Evolutionary conservation across 306 rosid genomes (phyloP).

Genomic region (Spatholobus suberectus): DNA sequence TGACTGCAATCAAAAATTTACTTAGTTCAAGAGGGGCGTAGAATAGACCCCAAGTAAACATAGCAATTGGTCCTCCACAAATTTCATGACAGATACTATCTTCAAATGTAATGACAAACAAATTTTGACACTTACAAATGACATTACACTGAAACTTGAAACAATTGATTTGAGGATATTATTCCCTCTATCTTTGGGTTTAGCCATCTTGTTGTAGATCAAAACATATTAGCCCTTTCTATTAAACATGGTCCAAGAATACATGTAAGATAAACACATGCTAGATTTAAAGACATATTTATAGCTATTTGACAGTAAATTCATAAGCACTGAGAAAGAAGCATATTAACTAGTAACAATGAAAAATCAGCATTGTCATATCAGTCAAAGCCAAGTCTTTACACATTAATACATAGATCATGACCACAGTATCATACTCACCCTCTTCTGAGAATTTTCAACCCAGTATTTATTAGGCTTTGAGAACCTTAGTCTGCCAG

Average conservation of each 20-base stretch:
- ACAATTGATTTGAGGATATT: conserved; percentile 14
- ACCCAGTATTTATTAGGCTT: conserved; percentile 95
- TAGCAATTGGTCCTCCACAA: background rate
- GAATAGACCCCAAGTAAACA: conserved; percentile 22
- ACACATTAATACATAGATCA: background rate
- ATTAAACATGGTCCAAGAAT: conserved; percentile 6
- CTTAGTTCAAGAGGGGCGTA: background rate
- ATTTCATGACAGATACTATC: conserved; percentile 8
- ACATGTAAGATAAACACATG: conserved; percentile 11
- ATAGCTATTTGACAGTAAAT: conserved; percentile 9
- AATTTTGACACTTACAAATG: conserved; percentile 22
- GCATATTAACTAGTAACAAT: conserved; percentile 1
- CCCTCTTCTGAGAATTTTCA: conserved; percentile 91
- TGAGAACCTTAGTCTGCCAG: conserved; percentile 77
- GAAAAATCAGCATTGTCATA: conserved; percentile 9
- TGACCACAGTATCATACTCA: conserved; percentile 47
- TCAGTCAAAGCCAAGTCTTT: conserved; percentile 25
- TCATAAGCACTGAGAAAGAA: conserved; percentile 4
- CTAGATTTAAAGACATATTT: conserved; percentile 9
- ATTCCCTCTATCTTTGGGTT: conserved; percentile 29
- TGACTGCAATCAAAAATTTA: background rate
- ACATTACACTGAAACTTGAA: background rate
- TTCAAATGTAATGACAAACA: background rate
- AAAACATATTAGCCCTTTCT: background rate
- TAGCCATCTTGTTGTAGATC: conserved; percentile 14